Conservation (phyloP, 768 basidiomycete genomes). For the Leccinum subtestaceum region DNA sequence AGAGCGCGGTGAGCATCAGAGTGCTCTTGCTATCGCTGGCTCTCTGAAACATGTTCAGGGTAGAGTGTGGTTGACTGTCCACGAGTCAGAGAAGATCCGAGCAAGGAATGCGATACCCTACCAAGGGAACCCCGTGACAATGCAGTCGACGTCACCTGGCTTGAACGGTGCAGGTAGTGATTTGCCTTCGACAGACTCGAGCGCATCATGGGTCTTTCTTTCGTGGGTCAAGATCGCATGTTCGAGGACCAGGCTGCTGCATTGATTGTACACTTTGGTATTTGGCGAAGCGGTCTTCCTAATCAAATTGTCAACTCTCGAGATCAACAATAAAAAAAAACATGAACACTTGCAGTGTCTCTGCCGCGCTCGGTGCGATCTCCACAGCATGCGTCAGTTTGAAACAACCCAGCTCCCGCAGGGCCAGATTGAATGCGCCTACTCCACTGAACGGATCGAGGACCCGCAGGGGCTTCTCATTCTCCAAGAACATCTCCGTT, state of each 20-base stretch:
- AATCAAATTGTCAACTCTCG: slow-evolving; percentile 2
- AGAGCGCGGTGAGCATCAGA: slow-evolving; percentile 57
- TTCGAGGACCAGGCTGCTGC: slow-evolving; percentile 59
- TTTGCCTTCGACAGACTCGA: slow-evolving; percentile 38
- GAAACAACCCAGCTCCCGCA: slow-evolving; percentile 54
- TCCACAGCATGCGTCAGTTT: slow-evolving; percentile 67
- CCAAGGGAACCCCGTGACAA: slow-evolving; percentile 79
- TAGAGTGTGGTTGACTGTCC: slow-evolving; percentile 71
- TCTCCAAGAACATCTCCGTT: slow-evolving; percentile 33
- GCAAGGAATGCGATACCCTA: slow-evolving; percentile 18
- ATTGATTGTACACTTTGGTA: slow-evolving; percentile 64
- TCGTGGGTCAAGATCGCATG: slow-evolving; percentile 54
- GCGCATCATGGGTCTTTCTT: slow-evolving; percentile 39
- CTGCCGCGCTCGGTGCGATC: slow-evolving; percentile 73
- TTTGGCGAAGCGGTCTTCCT: slow-evolving; percentile 51
- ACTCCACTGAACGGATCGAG: slow-evolving; percentile 45
- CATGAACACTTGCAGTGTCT: slow-evolving; percentile 47
- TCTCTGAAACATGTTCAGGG: slow-evolving; percentile 66
- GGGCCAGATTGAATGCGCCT: slow-evolving; percentile 61
- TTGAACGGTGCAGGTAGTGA: slow-evolving; percentile 45
- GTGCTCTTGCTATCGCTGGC: slow-evolving; percentile 68
- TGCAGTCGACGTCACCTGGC: slow-evolving; percentile 55
- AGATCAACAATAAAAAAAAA: background rate
- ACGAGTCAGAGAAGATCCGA: slow-evolving; percentile 4
- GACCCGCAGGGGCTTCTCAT: slow-evolving; percentile 25